These are phyloP conservation scores for Fomitopsis schrenkii DNA, from an alignment of 1,284 basidiomycete species.

Conservation along the genomic window DNA sequence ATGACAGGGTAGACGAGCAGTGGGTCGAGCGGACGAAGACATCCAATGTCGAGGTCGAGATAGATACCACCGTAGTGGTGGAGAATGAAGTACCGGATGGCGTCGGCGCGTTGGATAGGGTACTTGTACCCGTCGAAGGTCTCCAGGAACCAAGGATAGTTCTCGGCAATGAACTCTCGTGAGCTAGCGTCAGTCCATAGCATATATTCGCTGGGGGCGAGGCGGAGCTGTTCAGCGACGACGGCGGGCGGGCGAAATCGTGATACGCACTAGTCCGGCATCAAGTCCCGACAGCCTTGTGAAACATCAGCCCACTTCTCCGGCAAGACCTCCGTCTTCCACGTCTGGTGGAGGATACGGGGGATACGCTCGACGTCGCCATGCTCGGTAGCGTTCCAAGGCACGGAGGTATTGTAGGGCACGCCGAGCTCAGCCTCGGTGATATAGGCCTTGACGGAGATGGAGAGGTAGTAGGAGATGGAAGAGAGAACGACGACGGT, in stretches of 20 bases:
- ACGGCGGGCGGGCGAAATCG: slow-evolving; percentile 11
- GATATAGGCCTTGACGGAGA: slow-evolving; percentile 76
- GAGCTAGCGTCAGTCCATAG: slow-evolving; percentile 95
- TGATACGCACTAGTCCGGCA: slow-evolving; percentile 88
- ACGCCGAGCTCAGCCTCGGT: slow-evolving; percentile 74
- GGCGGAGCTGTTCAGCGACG: slow-evolving; percentile 11
- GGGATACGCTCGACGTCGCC: slow-evolving; percentile 75
- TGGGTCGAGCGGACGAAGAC: slow-evolving; percentile 85
- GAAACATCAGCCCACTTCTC: slow-evolving; percentile 79
- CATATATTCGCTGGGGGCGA: slow-evolving; percentile 77
- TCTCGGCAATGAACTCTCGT: slow-evolving; percentile 82
- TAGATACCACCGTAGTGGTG: slow-evolving; percentile 96
- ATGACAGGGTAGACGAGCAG: slow-evolving; percentile 88
- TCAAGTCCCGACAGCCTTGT: slow-evolving; percentile 79
- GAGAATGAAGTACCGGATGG: slow-evolving; percentile 96
- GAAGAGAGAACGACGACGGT: slow-evolving; percentile 92
- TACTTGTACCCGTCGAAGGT: slow-evolving; percentile 94
- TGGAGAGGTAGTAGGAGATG: slow-evolving; percentile 87
- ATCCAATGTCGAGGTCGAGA: slow-evolving; percentile 97
- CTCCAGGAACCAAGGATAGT: slow-evolving; percentile 91
- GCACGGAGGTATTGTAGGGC: slow-evolving; percentile 40
- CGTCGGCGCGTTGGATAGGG: slow-evolving; percentile 94
- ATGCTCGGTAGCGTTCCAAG: slow-evolving; percentile 59
- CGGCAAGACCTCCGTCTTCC: slow-evolving; percentile 91
- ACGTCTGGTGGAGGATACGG: slow-evolving; percentile 96